These are phyloP conservation scores for Ambispora gerdemannii DNA, from an alignment of 192 early-diverging fungal species.

Conservation along the genomic window DNA sequence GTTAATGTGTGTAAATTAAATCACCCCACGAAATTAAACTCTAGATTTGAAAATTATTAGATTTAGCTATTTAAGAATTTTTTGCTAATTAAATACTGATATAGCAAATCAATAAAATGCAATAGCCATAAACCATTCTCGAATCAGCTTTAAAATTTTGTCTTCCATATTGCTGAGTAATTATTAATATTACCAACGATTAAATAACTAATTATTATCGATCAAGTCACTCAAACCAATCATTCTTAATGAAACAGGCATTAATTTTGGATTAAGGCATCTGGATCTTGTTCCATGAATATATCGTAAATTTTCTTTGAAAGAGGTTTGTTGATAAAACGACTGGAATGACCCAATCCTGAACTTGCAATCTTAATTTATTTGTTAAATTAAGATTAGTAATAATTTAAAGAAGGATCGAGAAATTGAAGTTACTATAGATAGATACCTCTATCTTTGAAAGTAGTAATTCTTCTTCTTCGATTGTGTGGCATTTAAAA, in stretches of 20 bases:
- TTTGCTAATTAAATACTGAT: too few species aligned
- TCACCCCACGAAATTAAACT: not conserved
- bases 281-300: constrained; percentile 21
- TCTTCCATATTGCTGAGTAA: too few species aligned
- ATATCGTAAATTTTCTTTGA: constrained; percentile 27
- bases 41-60: not conserved
- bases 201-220: too few species aligned
- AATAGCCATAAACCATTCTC: too few species aligned
- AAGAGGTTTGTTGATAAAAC: constrained; percentile 11
- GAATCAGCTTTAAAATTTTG: too few species aligned
- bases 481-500: not conserved
- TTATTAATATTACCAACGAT: too few species aligned
- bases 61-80: too few species aligned
- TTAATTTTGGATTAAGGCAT: constrained; percentile 24
- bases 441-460: constrained; percentile 38
- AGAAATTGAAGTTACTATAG: not conserved
- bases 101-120: too few species aligned
- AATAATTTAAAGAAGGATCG: not conserved
- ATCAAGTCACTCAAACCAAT: too few species aligned
- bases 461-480: constrained; percentile 33
- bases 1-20: not conserved
- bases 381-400: not conserved
- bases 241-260: too few species aligned
- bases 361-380: constrained; percentile 4
- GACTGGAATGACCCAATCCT: constrained; percentile 1